Evolutionary conservation across 2,329 filamentous ascomycete genomes (phyloP).

Genomic region (Blastomyces emzantsi): DNA sequence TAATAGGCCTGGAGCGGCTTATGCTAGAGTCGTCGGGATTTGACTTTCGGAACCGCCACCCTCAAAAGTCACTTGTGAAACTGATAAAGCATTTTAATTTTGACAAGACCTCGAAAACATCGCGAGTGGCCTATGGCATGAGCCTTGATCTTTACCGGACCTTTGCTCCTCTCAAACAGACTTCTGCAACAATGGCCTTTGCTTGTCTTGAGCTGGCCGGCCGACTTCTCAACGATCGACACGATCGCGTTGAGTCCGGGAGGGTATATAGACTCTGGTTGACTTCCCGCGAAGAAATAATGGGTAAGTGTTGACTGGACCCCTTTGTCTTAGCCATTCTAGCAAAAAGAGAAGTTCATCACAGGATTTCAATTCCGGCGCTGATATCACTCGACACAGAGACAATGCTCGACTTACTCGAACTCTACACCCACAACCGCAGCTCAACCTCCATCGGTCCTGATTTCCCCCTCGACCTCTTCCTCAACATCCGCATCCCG

Average conservation of each 20-base stretch:
- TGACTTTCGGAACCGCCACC: constrained; percentile 83
- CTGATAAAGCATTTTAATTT: constrained; percentile 54
- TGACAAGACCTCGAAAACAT: constrained; percentile 30
- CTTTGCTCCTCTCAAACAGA: constrained; percentile 84
- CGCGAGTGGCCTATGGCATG: constrained; percentile 64
- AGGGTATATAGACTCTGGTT: constrained; percentile 44
- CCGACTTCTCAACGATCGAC: constrained; percentile 52
- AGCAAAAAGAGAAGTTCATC: background rate
- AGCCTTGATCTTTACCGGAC: constrained; percentile 88
- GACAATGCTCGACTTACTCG: constrained; percentile 80
- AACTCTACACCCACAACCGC: constrained; percentile 82
- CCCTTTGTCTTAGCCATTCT: constrained; percentile 8
- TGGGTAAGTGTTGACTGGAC: constrained; percentile 30
- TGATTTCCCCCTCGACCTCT: constrained; percentile 62
- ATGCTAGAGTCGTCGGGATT: constrained; percentile 91
- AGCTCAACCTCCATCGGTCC: constrained; percentile 64
- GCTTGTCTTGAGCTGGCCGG: constrained; percentile 73
- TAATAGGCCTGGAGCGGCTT: constrained; percentile 82
- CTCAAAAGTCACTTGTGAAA: constrained; percentile 77
- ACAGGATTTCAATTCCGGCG: constrained; percentile 26
- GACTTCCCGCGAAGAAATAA: constrained; percentile 38
- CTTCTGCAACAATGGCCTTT: constrained; percentile 73
- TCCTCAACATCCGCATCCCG: constrained; percentile 77
- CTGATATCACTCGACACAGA: constrained; percentile 47
- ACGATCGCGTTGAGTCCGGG: constrained; percentile 42